Evolutionary conservation across 2,329 filamentous ascomycete species (phyloP).

Genomic region (Aspergillus fumigatiaffinis): DNA sequence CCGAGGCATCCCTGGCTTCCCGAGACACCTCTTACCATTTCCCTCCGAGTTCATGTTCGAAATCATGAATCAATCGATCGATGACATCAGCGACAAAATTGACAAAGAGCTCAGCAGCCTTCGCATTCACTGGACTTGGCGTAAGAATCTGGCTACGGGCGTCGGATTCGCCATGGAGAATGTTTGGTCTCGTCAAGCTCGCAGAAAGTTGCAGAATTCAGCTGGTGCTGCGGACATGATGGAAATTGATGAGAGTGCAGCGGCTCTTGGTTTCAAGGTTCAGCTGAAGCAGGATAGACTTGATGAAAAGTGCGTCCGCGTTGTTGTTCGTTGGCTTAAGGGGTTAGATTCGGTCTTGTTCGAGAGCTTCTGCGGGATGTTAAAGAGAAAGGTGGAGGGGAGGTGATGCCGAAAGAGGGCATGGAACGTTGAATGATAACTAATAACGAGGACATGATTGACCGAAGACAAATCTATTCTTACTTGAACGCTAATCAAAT

Average conservation of each 20-base stretch:
- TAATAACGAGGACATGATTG: background rate
- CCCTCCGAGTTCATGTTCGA: slow-evolving; percentile 50
- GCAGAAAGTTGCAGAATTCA: slow-evolving; percentile 50
- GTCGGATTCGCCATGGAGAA: slow-evolving; percentile 61
- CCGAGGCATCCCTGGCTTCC: slow-evolving; percentile 41
- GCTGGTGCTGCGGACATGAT: slow-evolving; percentile 25
- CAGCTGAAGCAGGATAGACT: slow-evolving; percentile 38
- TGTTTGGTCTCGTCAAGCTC: slow-evolving; percentile 74
- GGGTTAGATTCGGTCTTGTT: slow-evolving; percentile 71
- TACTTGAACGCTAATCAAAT: background rate
- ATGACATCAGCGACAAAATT: slow-evolving; percentile 35
- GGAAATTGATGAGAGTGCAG: slow-evolving; percentile 34
- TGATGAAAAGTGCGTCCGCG: slow-evolving; percentile 41
- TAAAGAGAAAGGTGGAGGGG: slow-evolving; percentile 54
- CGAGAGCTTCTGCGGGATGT: slow-evolving; percentile 81
- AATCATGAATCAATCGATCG: slow-evolving; percentile 22
- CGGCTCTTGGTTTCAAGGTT: slow-evolving; percentile 58
- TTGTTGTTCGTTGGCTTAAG: slow-evolving; percentile 67
- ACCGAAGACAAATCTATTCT: background rate
- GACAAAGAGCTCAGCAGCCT: slow-evolving; percentile 52
- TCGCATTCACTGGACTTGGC: slow-evolving; percentile 64
- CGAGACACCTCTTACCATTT: slow-evolving; percentile 51
- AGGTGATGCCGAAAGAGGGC: slow-evolving; percentile 5
- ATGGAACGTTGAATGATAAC: background rate
- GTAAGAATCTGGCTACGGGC: slow-evolving; percentile 51